A percentile compares a stretch with the other conserved stretches of the same genome.
Conservation (phyloP, 2,329 filamentous ascomycete species). For the Cladorrhinum sp. region DNA sequence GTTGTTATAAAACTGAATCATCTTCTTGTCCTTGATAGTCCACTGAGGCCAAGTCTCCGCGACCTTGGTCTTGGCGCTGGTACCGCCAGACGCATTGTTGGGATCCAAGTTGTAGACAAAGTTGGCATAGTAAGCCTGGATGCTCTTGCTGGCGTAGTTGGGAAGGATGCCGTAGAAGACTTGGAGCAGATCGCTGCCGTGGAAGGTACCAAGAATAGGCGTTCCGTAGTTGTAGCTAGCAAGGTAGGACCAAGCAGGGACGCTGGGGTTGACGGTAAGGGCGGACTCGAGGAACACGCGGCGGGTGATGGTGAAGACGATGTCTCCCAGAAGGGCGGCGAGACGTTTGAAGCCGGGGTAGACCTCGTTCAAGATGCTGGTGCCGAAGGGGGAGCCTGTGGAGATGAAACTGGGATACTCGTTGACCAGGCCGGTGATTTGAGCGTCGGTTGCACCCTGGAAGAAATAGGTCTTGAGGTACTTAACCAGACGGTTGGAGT, state of each 20-base stretch:
- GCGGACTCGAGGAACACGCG: slow-evolving; percentile 58
- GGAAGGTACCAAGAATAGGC: slow-evolving; percentile 72
- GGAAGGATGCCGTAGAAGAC: slow-evolving; percentile 64
- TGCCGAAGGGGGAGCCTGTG: slow-evolving; percentile 70
- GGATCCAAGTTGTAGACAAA: slow-evolving; percentile 71
- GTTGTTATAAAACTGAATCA: slow-evolving; percentile 46
- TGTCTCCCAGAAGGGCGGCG: slow-evolving; percentile 71
- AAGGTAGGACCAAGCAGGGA: slow-evolving; percentile 73
- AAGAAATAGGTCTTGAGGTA: slow-evolving; percentile 65
- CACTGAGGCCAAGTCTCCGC: slow-evolving; percentile 43
- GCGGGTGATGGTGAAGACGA: slow-evolving; percentile 70
- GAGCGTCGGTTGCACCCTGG: slow-evolving; percentile 46
- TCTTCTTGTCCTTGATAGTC: slow-evolving; percentile 39
- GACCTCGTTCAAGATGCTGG: slow-evolving; percentile 63
- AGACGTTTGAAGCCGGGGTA: slow-evolving; percentile 77
- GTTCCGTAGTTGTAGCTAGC: slow-evolving; percentile 68
- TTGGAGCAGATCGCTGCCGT: slow-evolving; percentile 66
- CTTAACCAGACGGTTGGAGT: slow-evolving; percentile 52
- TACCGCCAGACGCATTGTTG: slow-evolving; percentile 45
- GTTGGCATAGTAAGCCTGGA: slow-evolving; percentile 68
- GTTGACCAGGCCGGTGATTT: slow-evolving; percentile 55
- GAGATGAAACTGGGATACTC: slow-evolving; percentile 58
- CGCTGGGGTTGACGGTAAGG: slow-evolving; percentile 46
- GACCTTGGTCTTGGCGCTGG: slow-evolving; percentile 36
- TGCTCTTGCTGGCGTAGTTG: slow-evolving; percentile 58